Conservation (phyloP, 2,329 filamentous ascomycete genomes). For the Fusarium papillatum region DNA sequence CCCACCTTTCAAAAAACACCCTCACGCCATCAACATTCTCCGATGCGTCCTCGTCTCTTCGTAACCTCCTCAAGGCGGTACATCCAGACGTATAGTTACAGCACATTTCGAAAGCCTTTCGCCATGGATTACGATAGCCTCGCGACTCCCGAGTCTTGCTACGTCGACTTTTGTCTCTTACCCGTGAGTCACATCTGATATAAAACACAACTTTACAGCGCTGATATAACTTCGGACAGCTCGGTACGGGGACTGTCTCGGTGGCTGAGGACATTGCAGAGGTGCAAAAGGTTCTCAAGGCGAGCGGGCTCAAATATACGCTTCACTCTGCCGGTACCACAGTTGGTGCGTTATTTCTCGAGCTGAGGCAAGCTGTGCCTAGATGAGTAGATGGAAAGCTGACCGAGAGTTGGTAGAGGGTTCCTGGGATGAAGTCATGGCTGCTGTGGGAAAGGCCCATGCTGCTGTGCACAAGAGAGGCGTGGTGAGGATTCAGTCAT, state of each 20-base stretch:
- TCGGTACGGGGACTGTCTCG: slow-evolving; percentile 84
- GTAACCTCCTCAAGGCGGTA: not conserved
- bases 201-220: not conserved
- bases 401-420: slow-evolving; percentile 73
- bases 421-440: slow-evolving; percentile 90
- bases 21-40: slow-evolving; percentile 7
- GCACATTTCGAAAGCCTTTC: not conserved
- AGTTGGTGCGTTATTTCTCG: slow-evolving; percentile 73
- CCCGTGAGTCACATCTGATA: slow-evolving; percentile 68
- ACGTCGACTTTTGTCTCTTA: slow-evolving; percentile 92
- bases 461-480: slow-evolving; percentile 81
- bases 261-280: slow-evolving; percentile 89
- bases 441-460: slow-evolving; percentile 88
- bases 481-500: slow-evolving; percentile 87
- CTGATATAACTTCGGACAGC: slow-evolving; percentile 56
- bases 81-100: not conserved
- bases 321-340: slow-evolving; percentile 98
- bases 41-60: slow-evolving; percentile 2
- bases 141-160: slow-evolving; percentile 80
- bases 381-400: not conserved
- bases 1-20: not conserved
- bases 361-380: not conserved
- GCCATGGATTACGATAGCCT: slow-evolving; percentile 62
- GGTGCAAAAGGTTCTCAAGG: slow-evolving; percentile 87
- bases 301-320: slow-evolving; percentile 83